These are phyloP conservation scores for Ascomycota sp. DNA, from an alignment of 2,329 filamentous ascomycete species.

Conservation along the genomic window DNA sequence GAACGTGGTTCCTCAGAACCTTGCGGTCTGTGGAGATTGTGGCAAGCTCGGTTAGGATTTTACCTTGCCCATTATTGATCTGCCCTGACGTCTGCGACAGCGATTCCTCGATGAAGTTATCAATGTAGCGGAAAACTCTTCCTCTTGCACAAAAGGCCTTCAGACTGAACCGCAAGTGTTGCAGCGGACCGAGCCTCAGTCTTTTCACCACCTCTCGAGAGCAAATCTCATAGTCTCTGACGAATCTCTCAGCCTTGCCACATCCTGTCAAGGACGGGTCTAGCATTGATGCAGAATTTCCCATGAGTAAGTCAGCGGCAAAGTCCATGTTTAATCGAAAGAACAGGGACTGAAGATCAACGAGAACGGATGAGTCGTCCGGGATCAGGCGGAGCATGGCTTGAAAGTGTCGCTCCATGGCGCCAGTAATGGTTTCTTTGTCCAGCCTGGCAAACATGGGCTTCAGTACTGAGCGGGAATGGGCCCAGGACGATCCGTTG, in stretches of 20 bases:
- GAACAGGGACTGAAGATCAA: slow-evolving; percentile 23
- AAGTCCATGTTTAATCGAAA: slow-evolving; percentile 25
- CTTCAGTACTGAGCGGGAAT: slow-evolving; percentile 16
- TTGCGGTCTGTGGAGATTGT: slow-evolving; percentile 18
- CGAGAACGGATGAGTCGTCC: slow-evolving; percentile 2
- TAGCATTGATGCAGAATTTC: slow-evolving; percentile 7
- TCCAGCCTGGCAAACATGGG: slow-evolving; percentile 14
- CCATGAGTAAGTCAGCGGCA: slow-evolving; percentile 26
- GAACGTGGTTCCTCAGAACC: slow-evolving; percentile 17
- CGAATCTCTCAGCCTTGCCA: slow-evolving; percentile 11
- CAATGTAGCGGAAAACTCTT: slow-evolving; percentile 17
- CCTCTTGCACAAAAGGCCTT: slow-evolving; percentile 8
- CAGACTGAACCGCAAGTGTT: slow-evolving; percentile 9
- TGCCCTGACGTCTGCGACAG: no score
- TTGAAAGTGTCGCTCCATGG: slow-evolving; percentile 14
- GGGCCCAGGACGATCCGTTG: slow-evolving; percentile 23
- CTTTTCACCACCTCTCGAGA: slow-evolving; percentile 12
- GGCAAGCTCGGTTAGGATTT: slow-evolving; percentile 28
- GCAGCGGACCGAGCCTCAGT: slow-evolving; percentile 12
- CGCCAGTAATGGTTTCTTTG: slow-evolving; percentile 7
- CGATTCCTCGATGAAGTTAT: slow-evolving; percentile 20
- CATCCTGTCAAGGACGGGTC: slow-evolving; percentile 1
- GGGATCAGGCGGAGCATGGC: slow-evolving; percentile 16
- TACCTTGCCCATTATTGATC: neutral
- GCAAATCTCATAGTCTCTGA: slow-evolving; percentile 13